Base-by-base conservation (phyloP, 2,329 filamentous ascomycete species). In the Colletotrichum sp. region DNA sequence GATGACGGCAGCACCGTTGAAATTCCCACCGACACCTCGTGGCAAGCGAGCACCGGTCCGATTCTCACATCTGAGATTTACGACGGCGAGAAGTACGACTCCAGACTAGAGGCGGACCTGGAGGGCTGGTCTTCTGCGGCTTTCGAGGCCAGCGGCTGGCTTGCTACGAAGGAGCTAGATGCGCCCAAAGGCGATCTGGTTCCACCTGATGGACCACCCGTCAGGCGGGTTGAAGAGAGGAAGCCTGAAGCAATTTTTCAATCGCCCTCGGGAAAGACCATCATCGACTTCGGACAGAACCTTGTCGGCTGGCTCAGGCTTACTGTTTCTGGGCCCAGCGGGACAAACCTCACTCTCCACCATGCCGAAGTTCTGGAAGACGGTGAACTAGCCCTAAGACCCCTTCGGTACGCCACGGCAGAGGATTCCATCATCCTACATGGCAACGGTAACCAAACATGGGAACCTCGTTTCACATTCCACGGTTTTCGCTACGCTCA, bases 221-320 rank as follows among this genome's bases (percentile, higher is more conserved):
- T 90, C 0, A 83, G 86, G 16, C 85, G 81, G 39, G 82, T 61
- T 43, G 82, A 80, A 77, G 79, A 78, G 4, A 28, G 84, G 15
- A 84, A 77, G 79, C 85, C 80, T 12, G 66, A 76, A 7, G 61
- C 77, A 15, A 81, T 85, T 39, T 83, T 83, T 15, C 80, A 77
- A 74, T 79, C 85, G 0, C 82, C 83, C 0, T 85, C 85, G 0
- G 87, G 88, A 1, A 88, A 88, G 75, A 85, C 82, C 0, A 80
- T 91, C 4, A 72, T 91, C 7, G 90, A 92, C 77, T 92, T 92
- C 79, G 90, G 90, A 3, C 90, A 92, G 78, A 92, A 92, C 77
- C 82, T 92, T 0, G 90, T 91, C 1, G 91, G 90, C 2, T 85
- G 85, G 77, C 71, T 91, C 2, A 81, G 82, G 0, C 78, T 91